Percentiles rank a stretch among this genome's conserved stretches.
These are phyloP conservation scores for Daldinia eschscholtzii DNA, from an alignment of 2,329 filamentous ascomycete species.

Conservation along the genomic window DNA sequence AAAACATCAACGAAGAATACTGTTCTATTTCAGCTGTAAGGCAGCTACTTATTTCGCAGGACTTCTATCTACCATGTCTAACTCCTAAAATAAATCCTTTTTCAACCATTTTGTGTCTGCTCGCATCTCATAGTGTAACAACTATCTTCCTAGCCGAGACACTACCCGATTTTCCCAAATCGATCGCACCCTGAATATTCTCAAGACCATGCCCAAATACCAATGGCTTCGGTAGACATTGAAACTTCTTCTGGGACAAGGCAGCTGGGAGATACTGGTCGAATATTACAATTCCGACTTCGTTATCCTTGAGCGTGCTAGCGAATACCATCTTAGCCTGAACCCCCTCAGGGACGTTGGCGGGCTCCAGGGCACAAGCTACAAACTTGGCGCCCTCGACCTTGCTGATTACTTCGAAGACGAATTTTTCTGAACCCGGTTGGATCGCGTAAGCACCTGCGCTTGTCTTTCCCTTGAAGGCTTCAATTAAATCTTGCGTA, in stretches of 20 bases:
- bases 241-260: conserved; percentile 45
- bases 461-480: conserved; percentile 37
- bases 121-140: conserved; percentile 41
- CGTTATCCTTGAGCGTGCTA: conserved; percentile 42
- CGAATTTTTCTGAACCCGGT: conserved; percentile 29
- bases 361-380: conserved; percentile 37
- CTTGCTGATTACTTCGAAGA: conserved; percentile 41
- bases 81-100: no score
- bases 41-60: neutral
- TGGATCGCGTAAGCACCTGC: conserved; percentile 45
- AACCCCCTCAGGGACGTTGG: conserved; percentile 27
- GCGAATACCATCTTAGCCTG: conserved; percentile 44
- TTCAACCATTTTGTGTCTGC: no score
- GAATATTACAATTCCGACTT: conserved; percentile 46
- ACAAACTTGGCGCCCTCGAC: conserved; percentile 41
- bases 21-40: neutral
- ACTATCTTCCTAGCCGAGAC: conserved; percentile 58
- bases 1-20: neutral
- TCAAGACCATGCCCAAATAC: conserved; percentile 52
- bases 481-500: conserved; percentile 48
- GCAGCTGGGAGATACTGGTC: conserved; percentile 48
- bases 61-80: neutral
- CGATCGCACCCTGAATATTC: conserved; percentile 49
- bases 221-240: conserved; percentile 45
- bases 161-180: conserved; percentile 44